Conservation (phyloP, 2,329 filamentous ascomycete genomes). For the Diaporthe aspalathi region DNA sequence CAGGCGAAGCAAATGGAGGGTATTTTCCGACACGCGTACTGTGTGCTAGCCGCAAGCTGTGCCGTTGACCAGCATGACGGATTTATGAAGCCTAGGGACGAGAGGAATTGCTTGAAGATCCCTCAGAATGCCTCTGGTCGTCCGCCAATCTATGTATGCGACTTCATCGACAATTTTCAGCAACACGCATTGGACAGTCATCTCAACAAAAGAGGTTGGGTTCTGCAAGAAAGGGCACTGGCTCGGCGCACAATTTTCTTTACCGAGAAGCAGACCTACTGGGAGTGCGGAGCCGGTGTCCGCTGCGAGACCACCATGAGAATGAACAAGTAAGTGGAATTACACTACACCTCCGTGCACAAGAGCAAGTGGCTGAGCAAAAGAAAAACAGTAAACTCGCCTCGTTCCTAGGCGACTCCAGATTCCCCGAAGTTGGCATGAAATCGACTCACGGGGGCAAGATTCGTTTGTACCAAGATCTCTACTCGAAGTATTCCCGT, state of each 20-base stretch:
- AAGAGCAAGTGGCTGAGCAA: not conserved
- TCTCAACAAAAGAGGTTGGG: constrained; percentile 53
- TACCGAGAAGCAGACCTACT: constrained; percentile 51
- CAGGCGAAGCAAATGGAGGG: constrained; percentile 43
- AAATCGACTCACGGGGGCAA: constrained; percentile 35
- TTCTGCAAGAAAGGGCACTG: constrained; percentile 52
- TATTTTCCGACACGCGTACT: constrained; percentile 44
- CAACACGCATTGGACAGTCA: constrained; percentile 47
- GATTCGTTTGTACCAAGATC: constrained; percentile 41
- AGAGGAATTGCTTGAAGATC: constrained; percentile 38
- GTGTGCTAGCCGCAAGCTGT: constrained; percentile 42
- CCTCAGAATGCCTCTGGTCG: not conserved
- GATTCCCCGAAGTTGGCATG: constrained; percentile 42
- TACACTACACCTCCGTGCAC: not conserved
- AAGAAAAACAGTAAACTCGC: constrained; percentile 20
- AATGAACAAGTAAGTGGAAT: constrained; percentile 50
- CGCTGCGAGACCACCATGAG: constrained; percentile 49
- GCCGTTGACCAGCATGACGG: constrained; percentile 40
- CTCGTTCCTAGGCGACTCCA: constrained; percentile 44
- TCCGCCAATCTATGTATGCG: constrained; percentile 42
- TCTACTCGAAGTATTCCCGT: constrained; percentile 47
- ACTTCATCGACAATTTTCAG: constrained; percentile 48
- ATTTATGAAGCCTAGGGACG: constrained; percentile 39
- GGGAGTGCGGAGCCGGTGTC: constrained; percentile 52
- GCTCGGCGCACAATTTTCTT: constrained; percentile 54